Conservation (phyloP, 1,284 basidiomycete species). For the Afroboletus lepidellus region DNA sequence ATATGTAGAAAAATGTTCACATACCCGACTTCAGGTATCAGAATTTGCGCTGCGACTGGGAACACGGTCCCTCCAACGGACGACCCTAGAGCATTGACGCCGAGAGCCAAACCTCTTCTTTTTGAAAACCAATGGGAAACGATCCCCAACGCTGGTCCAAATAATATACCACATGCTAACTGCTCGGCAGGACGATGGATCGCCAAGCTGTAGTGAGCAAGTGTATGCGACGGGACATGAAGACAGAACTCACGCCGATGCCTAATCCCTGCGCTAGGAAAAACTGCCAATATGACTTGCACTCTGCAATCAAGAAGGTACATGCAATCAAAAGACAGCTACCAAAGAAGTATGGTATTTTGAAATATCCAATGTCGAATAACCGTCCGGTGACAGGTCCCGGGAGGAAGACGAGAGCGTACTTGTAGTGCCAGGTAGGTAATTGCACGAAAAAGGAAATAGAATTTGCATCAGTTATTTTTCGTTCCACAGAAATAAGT, state of each 20-base stretch:
- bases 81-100: conserved; percentile 41
- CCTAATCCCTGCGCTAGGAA: conserved; percentile 49
- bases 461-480: background rate
- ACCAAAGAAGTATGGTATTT: conserved; percentile 35
- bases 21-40: conserved; percentile 40
- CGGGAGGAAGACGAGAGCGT: conserved; percentile 44
- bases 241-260: conserved; percentile 36
- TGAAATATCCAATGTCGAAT: conserved; percentile 33
- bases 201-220: background rate
- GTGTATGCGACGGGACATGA: background rate
- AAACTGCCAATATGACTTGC: conserved; percentile 53
- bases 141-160: conserved; percentile 43
- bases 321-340: conserved; percentile 42
- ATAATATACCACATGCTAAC: conserved; percentile 37
- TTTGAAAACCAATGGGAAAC: conserved; percentile 50
- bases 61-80: conserved; percentile 45
- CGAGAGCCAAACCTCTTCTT: conserved; percentile 41
- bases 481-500: background rate
- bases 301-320: conserved; percentile 51
- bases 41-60: conserved; percentile 41
- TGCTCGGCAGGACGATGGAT: background rate
- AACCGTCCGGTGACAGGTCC: conserved; percentile 28
- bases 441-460: background rate
- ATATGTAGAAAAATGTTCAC: background rate
- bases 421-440: conserved; percentile 10